A percentile compares a stretch with the other conserved stretches of the same genome.
Conservation (phyloP, 371 early-diverging fungal species). For the Mucor velutinosus region DNA sequence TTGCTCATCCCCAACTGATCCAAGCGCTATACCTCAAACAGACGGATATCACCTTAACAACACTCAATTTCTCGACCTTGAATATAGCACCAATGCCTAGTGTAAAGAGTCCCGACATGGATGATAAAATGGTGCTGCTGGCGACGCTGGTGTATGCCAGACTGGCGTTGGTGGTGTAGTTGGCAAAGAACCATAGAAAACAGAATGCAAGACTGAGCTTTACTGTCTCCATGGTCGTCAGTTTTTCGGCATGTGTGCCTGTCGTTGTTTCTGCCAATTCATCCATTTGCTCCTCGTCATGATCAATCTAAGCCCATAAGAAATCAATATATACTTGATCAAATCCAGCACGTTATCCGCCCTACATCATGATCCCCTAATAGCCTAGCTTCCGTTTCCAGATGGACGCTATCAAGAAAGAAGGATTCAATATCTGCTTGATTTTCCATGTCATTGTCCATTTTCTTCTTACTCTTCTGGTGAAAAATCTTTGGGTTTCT, state of each 20-base stretch:
- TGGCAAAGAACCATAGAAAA: constrained; percentile 74
- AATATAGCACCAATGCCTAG: constrained; percentile 69
- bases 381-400: constrained; percentile 15
- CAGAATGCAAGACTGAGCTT: constrained; percentile 67
- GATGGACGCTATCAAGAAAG: neutral
- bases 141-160: constrained; percentile 74
- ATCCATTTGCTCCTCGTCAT: neutral
- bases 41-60: constrained; percentile 61
- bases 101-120: constrained; percentile 78
- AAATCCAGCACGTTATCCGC: neutral
- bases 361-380: constrained; percentile 14
- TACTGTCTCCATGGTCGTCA: constrained; percentile 47
- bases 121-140: constrained; percentile 71
- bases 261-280: neutral
- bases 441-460: neutral
- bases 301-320: neutral
- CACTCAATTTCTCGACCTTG: constrained; percentile 64
- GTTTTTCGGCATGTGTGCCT: neutral
- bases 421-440: neutral
- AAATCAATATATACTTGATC: neutral
- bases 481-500: constrained; percentile 3
- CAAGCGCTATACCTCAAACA: constrained; percentile 42
- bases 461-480: constrained; percentile 11
- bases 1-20: neutral
- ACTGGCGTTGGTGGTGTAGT: constrained; percentile 69